These are phyloP conservation scores for Fagus crenata DNA, from an alignment of 306 rosid species.

Conservation along the genomic window DNA sequence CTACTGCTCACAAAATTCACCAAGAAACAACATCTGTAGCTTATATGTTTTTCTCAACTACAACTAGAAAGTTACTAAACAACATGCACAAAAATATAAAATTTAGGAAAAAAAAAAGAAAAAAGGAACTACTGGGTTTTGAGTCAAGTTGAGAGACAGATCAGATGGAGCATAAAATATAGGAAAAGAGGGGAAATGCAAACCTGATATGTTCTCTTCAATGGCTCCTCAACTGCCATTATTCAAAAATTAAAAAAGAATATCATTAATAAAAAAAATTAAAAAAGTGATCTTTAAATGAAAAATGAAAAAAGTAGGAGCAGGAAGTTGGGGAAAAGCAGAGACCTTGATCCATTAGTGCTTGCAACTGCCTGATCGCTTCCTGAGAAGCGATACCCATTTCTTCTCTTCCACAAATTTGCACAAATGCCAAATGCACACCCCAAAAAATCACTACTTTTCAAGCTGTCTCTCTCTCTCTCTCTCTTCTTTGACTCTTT, in stretches of 20 bases:
- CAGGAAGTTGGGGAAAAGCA: conserved; percentile 18
- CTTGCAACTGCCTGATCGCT: conserved; percentile 58
- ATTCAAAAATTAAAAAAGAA: conserved; percentile 4
- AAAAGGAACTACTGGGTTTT: not conserved
- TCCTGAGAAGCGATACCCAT: conserved; percentile 80
- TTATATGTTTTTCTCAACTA: not conserved
- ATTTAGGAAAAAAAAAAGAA: not conserved
- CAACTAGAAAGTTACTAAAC: not conserved
- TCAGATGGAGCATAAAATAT: conserved; percentile 27
- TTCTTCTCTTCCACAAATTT: conserved; percentile 9
- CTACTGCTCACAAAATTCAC: not conserved
- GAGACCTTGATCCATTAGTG: conserved; percentile 78
- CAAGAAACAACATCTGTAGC: not conserved
- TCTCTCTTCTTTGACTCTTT: not conserved
- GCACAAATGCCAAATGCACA: conserved; percentile 1
- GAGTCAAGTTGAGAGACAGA: conserved; percentile 25
- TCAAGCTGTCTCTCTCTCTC: not conserved
- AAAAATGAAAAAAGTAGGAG: not conserved
- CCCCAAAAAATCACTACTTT: conserved; percentile 11
- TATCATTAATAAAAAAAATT: not conserved
- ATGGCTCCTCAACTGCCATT: conserved; percentile 69
- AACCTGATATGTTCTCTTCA: conserved; percentile 82
- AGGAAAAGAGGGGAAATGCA: conserved; percentile 30
- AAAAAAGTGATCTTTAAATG: not conserved
- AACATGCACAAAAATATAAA: not conserved